Percentiles rank a stretch among this genome's conserved stretches.
phyloP scores from a whole-genome alignment of 2,329 filamentous ascomycete species.

The Alternaria incomplexa region DNA sequence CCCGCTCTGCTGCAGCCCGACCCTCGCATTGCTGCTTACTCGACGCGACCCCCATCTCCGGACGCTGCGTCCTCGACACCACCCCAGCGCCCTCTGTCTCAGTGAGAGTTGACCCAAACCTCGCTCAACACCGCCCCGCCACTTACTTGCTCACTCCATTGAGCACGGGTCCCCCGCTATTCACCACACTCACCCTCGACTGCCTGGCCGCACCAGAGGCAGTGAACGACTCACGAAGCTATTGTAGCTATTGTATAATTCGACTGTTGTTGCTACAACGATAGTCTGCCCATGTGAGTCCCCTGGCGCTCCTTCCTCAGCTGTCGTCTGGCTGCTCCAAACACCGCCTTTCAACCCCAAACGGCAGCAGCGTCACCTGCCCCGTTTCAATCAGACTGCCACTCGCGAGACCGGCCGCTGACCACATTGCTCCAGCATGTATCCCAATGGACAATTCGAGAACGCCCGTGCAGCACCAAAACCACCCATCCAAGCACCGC shows the following conservation, averaged over 20 bases:
- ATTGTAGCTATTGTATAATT: constrained; percentile 15
- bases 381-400: background rate
- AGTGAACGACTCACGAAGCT: constrained; percentile 14
- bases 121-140: constrained; percentile 1
- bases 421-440: constrained; percentile 56
- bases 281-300: constrained; percentile 35
- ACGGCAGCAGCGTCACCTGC: constrained; percentile 1
- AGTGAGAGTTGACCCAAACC: background rate
- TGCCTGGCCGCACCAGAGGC: constrained; percentile 13
- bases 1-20: constrained; percentile 17
- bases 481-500: constrained; percentile 72
- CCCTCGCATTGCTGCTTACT: constrained; percentile 22
- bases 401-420: constrained; percentile 9
- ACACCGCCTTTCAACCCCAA: background rate
- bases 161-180: constrained; percentile 36
- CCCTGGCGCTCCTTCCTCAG: constrained; percentile 1
- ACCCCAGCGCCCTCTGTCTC: background rate
- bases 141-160: constrained; percentile 15
- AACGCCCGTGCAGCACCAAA: constrained; percentile 94
- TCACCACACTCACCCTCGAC: constrained; percentile 24
- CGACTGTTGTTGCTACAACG: constrained; percentile 21
- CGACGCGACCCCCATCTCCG: constrained; percentile 10
- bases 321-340: background rate
- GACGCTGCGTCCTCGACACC: constrained; percentile 10
- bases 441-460: constrained; percentile 78